Evolutionary conservation across 257 asterid species (phyloP).

Genomic region (Gentiana macrophylla): DNA sequence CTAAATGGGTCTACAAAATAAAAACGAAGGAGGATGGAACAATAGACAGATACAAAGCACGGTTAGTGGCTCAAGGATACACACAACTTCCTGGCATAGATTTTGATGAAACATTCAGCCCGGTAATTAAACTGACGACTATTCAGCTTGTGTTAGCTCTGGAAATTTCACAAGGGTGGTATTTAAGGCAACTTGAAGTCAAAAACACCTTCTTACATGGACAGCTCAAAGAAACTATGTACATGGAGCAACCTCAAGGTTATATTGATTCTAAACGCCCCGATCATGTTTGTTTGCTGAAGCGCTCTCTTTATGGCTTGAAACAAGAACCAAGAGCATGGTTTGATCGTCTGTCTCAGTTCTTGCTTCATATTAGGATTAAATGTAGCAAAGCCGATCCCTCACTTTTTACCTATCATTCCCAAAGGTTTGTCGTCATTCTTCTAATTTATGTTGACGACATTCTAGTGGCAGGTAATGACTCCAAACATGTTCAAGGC

Average conservation of each 20-base stretch:
- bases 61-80: not conserved
- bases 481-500: not conserved
- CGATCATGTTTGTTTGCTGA: not conserved
- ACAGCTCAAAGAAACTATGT: too few relatives aligned
- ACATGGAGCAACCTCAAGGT: not conserved
- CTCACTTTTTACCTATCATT: too few relatives aligned
- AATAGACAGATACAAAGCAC: not conserved
- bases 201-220: too few relatives aligned
- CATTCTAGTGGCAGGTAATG: not conserved
- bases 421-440: not conserved
- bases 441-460: not conserved
- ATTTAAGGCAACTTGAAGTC: not conserved
- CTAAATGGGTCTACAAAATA: not conserved
- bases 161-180: not conserved
- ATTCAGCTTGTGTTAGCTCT: not conserved
- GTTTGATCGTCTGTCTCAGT: not conserved
- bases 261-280: not conserved
- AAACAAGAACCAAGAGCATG: not conserved
- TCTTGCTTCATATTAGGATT: not conserved
- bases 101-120: not conserved
- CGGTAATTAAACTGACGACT: not conserved
- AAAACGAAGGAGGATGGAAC: not conserved
- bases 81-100: not conserved
- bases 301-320: not conserved
- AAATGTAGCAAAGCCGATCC: too few relatives aligned